Evolutionary conservation across 1,284 basidiomycete species (phyloP), one percentile per base, ranked within the genome.

Genomic region (Peniophora sp.): DNA sequence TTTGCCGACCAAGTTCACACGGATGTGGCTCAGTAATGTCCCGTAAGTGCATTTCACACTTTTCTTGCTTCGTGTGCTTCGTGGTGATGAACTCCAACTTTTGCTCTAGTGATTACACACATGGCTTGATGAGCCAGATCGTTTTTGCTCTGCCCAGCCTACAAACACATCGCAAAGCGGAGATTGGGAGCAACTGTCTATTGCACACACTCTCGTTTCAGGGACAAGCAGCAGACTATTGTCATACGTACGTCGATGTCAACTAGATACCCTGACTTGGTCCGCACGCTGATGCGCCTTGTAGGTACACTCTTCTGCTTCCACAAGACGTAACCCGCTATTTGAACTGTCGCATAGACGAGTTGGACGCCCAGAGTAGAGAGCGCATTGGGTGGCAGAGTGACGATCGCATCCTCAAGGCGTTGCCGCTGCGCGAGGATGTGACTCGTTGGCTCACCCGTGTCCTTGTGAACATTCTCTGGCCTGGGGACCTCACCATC

Each of bases 361-460:
- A 54, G 14, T 45, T 56, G 1, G 49, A 55, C 3, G 52, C 54
- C 0, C 49, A 58, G 48, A 54, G 59, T 3, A 57, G 60, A 20
- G 54, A 65, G 22, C 53, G 55, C 15, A 48, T 65, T 3, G 53
- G 57, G 3, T 24, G 50, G 3, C 52, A 60, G 14, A 24, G 52
- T 15, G 43, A 62, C 12, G 63, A 62, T n/a, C 57, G 57, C 2
- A 63, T 64, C 0, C 55, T 68, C 22, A 48, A 59, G 12, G 49
- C 60, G 22, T 58, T 71, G 12, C 64, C 65, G 0, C 64, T 65
- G 10, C 63, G 64, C 50, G 59, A 59, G 41, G 62, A 68, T 50
- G 59, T 67, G 41, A 58, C 52, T 15, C 59, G 62, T 18, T 74
- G 71, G 71, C 65, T 74, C 51, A 64, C 65, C n/a, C 60, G 65